These are phyloP conservation scores for Coccomyxa sp. DNA, from an alignment of 139 green algal species.

Conservation along the genomic window DNA sequence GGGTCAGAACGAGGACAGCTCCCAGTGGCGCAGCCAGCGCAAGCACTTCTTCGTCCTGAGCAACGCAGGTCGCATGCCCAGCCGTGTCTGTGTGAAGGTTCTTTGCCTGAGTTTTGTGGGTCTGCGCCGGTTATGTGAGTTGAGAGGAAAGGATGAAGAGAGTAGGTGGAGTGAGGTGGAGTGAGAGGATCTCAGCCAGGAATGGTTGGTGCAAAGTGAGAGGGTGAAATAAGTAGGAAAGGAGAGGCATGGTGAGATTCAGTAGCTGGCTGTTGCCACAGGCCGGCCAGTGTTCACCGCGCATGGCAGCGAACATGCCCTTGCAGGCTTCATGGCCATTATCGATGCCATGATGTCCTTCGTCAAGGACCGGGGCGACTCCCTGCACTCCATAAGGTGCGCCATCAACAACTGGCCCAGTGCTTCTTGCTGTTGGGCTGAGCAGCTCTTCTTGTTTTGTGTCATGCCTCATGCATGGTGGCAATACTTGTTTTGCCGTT, in stretches of 20 bases:
- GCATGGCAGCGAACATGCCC: conserved; percentile 58
- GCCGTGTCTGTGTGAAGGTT: neutral
- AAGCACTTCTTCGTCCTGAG: conserved; percentile 76
- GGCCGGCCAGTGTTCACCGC: conserved; percentile 74
- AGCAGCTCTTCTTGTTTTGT: neutral
- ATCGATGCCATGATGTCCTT: conserved; percentile 59
- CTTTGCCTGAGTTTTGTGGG: neutral
- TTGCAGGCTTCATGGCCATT: conserved; percentile 66
- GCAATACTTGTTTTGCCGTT: too few relatives aligned
- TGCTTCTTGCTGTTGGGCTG: neutral
- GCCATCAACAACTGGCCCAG: neutral
- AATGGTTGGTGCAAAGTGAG: neutral
- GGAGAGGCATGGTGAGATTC: neutral
- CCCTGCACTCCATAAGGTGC: conserved; percentile 8
- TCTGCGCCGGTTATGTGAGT: neutral
- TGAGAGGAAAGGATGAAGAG: neutral
- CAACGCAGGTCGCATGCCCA: neutral
- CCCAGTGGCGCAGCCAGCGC: conserved; percentile 18
- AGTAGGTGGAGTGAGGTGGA: neutral
- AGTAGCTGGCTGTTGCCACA: conserved; percentile 1
- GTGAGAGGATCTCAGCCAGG: neutral
- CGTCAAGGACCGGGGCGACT: conserved; percentile 28
- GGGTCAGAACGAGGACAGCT: neutral
- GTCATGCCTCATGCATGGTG: neutral
- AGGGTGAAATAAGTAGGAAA: neutral